Percentiles rank a stretch among this genome's conserved stretches.
These are phyloP conservation scores for Rhizoclosmatium globosum DNA, from an alignment of 192 early-diverging fungal species.

Conservation along the genomic window DNA sequence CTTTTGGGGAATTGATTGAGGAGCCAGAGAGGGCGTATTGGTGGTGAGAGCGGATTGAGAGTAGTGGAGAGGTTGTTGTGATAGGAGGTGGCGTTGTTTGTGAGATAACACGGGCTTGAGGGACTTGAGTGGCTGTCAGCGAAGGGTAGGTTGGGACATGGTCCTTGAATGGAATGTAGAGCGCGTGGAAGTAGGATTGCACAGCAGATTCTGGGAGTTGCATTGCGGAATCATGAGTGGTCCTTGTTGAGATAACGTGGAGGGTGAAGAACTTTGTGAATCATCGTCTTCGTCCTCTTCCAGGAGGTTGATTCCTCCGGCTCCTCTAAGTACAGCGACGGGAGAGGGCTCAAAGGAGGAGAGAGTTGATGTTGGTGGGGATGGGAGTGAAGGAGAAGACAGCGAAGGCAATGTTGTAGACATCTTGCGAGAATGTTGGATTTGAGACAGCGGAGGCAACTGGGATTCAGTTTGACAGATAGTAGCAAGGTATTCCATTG, in stretches of 20 bases:
- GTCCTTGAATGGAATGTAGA: not conserved
- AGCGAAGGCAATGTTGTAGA: not conserved
- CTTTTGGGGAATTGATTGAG: too few species aligned
- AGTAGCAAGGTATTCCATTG: not conserved
- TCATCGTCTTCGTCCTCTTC: not conserved
- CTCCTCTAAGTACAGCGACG: not conserved
- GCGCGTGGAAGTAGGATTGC: not conserved
- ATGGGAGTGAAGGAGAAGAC: not conserved
- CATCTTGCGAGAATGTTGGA: not conserved
- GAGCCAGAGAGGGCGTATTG: too few species aligned
- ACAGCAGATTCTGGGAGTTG: not conserved
- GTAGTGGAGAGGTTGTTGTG: too few species aligned
- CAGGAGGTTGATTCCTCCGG: constrained; percentile 19
- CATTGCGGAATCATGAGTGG: not conserved
- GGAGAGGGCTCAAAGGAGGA: not conserved
- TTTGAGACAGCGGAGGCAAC: not conserved
- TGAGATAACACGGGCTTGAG: not conserved
- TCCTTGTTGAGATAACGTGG: not conserved
- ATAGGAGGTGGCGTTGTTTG: not conserved
- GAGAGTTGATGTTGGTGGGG: not conserved
- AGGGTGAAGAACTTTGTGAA: not conserved
- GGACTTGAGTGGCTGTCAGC: too few species aligned
- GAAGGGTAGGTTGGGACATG: not conserved
- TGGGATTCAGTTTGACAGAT: not conserved
- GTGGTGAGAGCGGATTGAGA: too few species aligned